These are phyloP conservation scores for Prunus padus DNA, from an alignment of 306 rosid species.

Conservation along the genomic window DNA sequence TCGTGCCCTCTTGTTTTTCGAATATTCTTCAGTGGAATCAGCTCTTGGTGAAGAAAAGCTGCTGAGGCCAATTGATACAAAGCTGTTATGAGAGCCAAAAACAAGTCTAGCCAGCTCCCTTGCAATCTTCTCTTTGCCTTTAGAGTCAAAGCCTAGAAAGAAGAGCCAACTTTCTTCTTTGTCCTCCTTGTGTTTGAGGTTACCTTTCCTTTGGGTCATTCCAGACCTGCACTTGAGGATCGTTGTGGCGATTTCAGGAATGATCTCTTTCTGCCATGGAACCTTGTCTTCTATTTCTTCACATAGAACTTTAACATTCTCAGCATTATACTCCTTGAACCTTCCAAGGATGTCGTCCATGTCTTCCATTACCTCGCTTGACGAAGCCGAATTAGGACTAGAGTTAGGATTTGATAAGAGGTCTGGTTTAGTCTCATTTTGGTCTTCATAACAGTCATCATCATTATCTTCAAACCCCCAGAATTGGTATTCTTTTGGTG, in stretches of 20 bases:
- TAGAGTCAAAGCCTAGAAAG: constrained; percentile 47
- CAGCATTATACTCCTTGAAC: constrained; percentile 53
- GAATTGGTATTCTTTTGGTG: constrained; percentile 53
- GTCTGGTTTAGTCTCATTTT: constrained; percentile 59
- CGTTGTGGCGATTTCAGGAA: constrained; percentile 51
- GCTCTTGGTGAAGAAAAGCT: constrained; percentile 34
- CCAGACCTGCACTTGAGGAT: constrained; percentile 72
- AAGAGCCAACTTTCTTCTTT: constrained; percentile 68
- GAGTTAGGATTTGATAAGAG: constrained; percentile 87
- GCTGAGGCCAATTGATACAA: constrained; percentile 50
- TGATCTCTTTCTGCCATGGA: constrained; percentile 46
- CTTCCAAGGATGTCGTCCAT: constrained; percentile 28
- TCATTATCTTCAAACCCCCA: constrained; percentile 44
- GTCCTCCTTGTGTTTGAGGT: constrained; percentile 19
- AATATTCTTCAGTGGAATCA: constrained; percentile 26
- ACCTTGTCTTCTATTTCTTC: constrained; percentile 62
- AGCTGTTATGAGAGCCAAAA: constrained; percentile 61
- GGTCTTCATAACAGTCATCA: constrained; percentile 31
- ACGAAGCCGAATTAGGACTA: constrained; percentile 90
- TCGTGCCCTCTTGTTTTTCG: constrained; percentile 53
- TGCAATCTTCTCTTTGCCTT: constrained; percentile 65
- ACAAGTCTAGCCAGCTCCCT: constrained; percentile 68
- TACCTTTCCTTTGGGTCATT: constrained; percentile 27
- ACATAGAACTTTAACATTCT: constrained; percentile 58
- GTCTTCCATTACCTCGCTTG: constrained; percentile 75